phyloP scores from a whole-genome alignment of 805 yeast species.

The Alloascoidea hylecoeti region DNA sequence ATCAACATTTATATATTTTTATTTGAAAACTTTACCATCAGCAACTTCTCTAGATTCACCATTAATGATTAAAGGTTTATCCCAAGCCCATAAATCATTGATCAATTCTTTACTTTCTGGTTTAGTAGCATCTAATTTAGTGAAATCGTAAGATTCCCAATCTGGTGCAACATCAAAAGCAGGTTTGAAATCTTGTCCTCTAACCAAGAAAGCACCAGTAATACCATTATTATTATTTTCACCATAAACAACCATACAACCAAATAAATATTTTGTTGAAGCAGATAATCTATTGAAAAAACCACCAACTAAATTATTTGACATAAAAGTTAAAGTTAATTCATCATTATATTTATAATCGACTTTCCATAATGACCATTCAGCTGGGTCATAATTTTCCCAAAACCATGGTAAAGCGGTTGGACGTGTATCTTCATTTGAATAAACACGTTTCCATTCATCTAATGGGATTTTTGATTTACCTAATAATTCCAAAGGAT shows the following conservation, averaged over 20 bases:
- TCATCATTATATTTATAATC: slow-evolving; percentile 81
- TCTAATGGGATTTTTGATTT: slow-evolving; percentile 45
- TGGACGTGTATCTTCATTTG: slow-evolving; percentile 75
- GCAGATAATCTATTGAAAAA: slow-evolving; percentile 74
- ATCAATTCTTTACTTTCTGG: slow-evolving; percentile 53
- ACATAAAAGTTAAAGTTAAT: slow-evolving; percentile 76
- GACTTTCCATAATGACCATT: slow-evolving; percentile 75
- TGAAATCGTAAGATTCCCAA: slow-evolving; percentile 70
- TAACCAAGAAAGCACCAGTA: slow-evolving; percentile 64
- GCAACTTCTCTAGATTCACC: slow-evolving; percentile 65
- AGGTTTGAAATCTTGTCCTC: slow-evolving; percentile 69
- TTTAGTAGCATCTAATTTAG: slow-evolving; percentile 51
- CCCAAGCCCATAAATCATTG: slow-evolving; percentile 82
- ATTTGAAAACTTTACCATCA: slow-evolving; percentile 82
- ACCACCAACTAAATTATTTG: slow-evolving; percentile 82
- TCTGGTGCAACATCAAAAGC: slow-evolving; percentile 87
- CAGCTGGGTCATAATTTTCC: slow-evolving; percentile 66
- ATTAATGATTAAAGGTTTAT: slow-evolving; percentile 55
- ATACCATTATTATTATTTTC: slow-evolving; percentile 86
- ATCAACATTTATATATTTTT: slow-evolving; percentile 13
- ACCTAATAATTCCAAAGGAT: slow-evolving; percentile 64
- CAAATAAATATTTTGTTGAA: slow-evolving; percentile 72
- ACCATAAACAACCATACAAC: slow-evolving; percentile 75
- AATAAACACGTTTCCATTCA: slow-evolving; percentile 78
- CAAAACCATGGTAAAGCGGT: slow-evolving; percentile 81